Conservation (phyloP, 2,329 filamentous ascomycete species). For the Phaeosphaeria sp. region DNA sequence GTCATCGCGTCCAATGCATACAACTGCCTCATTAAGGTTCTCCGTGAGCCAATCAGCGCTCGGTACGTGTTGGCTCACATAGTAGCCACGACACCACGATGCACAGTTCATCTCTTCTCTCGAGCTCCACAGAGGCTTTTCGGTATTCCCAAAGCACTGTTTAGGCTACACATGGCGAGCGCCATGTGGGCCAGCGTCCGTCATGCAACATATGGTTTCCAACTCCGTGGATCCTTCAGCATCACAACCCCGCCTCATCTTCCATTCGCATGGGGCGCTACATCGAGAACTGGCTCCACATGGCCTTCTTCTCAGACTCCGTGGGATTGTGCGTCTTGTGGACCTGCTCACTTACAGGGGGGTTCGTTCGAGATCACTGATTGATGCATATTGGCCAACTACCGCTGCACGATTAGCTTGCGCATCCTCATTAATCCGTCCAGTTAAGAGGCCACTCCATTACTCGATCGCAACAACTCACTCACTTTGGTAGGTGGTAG, state of each 20-base stretch:
- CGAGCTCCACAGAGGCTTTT: constrained; percentile 1
- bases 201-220: constrained; percentile 18
- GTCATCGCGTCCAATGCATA: background rate
- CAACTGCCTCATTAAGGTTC: constrained; percentile 16
- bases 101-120: constrained; percentile 15
- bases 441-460: constrained; percentile 12
- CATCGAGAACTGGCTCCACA: background rate
- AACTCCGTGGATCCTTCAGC: constrained; percentile 11
- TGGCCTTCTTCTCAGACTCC: background rate
- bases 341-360: constrained; percentile 14
- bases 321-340: constrained; percentile 8
- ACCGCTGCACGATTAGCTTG: constrained; percentile 26
- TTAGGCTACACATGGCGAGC: background rate
- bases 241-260: constrained; percentile 11
- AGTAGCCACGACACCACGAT: constrained; percentile 31
- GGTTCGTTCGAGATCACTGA: constrained; percentile 18
- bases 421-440: constrained; percentile 9
- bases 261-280: constrained; percentile 8
- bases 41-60: constrained; percentile 33
- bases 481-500: background rate
- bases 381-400: constrained; percentile 30
- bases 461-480: constrained; percentile 29
- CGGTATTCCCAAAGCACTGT: background rate
- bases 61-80: constrained; percentile 37
- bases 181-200: constrained; percentile 3